Evolutionary conservation across 495 filamentous ascomycete genomes (phyloP), one percentile per base, ranked within the genome.

Genomic region (Durotheca rogersii): DNA sequence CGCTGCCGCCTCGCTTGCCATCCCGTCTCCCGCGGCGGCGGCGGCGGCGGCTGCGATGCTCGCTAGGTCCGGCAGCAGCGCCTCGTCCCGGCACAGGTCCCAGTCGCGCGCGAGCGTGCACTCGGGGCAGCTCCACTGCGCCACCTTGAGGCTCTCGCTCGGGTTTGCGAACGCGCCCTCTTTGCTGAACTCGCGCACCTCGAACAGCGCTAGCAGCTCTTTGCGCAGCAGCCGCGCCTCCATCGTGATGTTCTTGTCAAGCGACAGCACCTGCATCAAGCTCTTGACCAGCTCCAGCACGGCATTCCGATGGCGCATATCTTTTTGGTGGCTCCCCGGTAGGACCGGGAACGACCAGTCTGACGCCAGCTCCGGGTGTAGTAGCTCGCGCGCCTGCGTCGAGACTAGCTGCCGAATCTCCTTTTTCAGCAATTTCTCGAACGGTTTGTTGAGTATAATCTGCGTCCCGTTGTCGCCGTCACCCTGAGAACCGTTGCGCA

Each of bases 21-120:
- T 59, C 55, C 25, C 50, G n/a, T n/a, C 33, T 7, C 23, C 27
- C 14, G 15, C 47, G 1, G 53, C 51, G 20, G 51, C 60, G 14
- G 14, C 30, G 11, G 12, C 10, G 2, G 16, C 55, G 50, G 54
- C 15, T 45, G 46, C 27, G 30, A 14, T 65, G n/a, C n/a, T n/a
- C 45, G 64, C 42, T 5, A 72, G 44, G 7, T 81, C 78, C 0
- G 85, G 82, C 30, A 95, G 73, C 3, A 95, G 65, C 43, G 89
- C 84, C 59, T 89, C 88, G 58, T 96, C 91, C n/a, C 93, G 86
- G 65, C 93, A 98, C 11, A 98, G 77, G 61, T 98, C 94, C 31
- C 96, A 76, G 63, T 96, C 91, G 14, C 90, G 84, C 11, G 87
- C 79, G 70, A 91, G 77, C 48, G 89, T 93, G 69, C 94, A 97